A percentile compares a stretch with the other conserved stretches of the same genome.
Conservation (phyloP, 306 rosid genomes). For the Abrus pulchellus region DNA sequence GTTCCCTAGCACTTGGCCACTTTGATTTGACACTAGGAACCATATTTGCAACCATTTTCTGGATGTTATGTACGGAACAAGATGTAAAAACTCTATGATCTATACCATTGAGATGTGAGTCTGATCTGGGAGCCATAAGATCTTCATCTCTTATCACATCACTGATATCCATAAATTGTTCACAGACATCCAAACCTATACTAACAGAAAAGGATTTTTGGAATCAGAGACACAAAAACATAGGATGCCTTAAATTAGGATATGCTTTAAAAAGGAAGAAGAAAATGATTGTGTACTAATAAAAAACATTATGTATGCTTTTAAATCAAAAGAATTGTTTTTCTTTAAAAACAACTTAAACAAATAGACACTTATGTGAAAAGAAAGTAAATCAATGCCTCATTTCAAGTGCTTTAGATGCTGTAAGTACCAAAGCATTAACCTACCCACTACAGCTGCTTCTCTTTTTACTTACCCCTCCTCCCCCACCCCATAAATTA, state of each 20-base stretch:
- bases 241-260: neutral
- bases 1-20: constrained; percentile 96
- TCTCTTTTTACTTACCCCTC: neutral
- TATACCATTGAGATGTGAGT: constrained; percentile 68
- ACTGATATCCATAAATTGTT: constrained; percentile 96
- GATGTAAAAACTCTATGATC: constrained; percentile 77
- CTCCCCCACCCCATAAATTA: neutral
- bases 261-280: neutral
- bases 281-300: neutral
- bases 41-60: constrained; percentile 87
- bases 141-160: constrained; percentile 98
- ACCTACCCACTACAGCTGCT: neutral
- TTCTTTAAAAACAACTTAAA: neutral
- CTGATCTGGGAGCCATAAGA: constrained; percentile 73
- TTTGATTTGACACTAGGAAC: constrained; percentile 86
- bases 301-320: neutral
- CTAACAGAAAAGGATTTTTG: constrained; percentile 44
- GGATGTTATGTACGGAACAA: constrained; percentile 77
- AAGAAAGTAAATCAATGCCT: constrained; percentile 28
- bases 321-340: neutral
- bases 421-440: neutral
- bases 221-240: constrained; percentile 40
- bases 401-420: constrained; percentile 14
- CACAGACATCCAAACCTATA: constrained; percentile 92
- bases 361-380: constrained; percentile 20